phyloP scores from a whole-genome alignment of 768 basidiomycete genomes.

The Termitomyces sp. region DNA sequence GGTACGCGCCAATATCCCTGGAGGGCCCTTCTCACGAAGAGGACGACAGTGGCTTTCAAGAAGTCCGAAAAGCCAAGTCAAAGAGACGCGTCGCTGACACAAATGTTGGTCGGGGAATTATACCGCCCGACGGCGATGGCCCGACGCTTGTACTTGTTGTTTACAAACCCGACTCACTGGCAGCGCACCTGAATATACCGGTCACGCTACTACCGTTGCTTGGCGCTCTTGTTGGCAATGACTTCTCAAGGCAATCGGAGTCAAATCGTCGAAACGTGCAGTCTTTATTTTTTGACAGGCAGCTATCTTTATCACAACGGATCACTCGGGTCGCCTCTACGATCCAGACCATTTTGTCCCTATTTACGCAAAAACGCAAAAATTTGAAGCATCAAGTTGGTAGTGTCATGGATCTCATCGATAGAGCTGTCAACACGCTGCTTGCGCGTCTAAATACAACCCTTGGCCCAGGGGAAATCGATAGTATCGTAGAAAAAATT shows the following conservation, averaged over 20 bases:
- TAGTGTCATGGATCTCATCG: slow-evolving; percentile 78
- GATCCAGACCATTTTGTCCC: slow-evolving; percentile 52
- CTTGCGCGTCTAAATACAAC: slow-evolving; percentile 46
- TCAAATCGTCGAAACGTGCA: slow-evolving; percentile 51
- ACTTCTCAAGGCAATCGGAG: slow-evolving; percentile 59
- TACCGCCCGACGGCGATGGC: slow-evolving; percentile 52
- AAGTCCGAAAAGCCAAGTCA: slow-evolving; percentile 51
- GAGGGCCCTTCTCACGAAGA: slow-evolving; percentile 33
- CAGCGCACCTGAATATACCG: slow-evolving; percentile 65
- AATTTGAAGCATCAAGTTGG: slow-evolving; percentile 56
- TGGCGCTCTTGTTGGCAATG: slow-evolving; percentile 79
- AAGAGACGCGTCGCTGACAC: slow-evolving; percentile 39
- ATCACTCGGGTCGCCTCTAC: slow-evolving; percentile 64
- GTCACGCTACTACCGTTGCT: slow-evolving; percentile 72
- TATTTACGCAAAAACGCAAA: slow-evolving; percentile 43
- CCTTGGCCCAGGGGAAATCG: slow-evolving; percentile 62
- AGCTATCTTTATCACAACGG: slow-evolving; percentile 56
- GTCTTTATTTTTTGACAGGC: slow-evolving; percentile 66
- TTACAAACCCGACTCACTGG: slow-evolving; percentile 62
- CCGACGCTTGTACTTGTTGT: slow-evolving; percentile 53
- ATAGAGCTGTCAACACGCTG: slow-evolving; percentile 60
- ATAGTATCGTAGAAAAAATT: slow-evolving; percentile 62
- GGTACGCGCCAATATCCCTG: slow-evolving; percentile 41
- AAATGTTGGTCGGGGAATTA: slow-evolving; percentile 36
- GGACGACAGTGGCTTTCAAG: slow-evolving; percentile 54